Evolutionary conservation across 2,329 filamentous ascomycete species (phyloP).

Genomic region (Dothistroma septosporum): DNA sequence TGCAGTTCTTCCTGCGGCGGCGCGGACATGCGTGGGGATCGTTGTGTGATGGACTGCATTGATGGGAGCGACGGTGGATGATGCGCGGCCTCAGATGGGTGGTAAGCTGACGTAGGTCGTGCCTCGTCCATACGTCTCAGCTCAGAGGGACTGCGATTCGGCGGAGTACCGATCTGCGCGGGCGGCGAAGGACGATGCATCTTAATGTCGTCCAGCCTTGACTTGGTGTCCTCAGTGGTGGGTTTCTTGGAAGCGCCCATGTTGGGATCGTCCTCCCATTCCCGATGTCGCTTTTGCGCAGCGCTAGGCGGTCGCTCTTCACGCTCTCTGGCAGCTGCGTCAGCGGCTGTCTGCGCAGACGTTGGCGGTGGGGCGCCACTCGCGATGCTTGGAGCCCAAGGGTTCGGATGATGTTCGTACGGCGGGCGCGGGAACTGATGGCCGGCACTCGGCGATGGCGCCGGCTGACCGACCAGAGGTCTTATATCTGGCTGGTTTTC

Average conservation of each 20-base stretch:
- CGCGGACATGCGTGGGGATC: constrained; percentile 52
- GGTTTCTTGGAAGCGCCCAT: constrained; percentile 66
- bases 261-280: constrained; percentile 78
- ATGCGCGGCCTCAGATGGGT: constrained; percentile 88
- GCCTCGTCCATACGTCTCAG: constrained; percentile 58
- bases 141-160: constrained; percentile 74
- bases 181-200: constrained; percentile 60
- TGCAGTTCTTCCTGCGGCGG: constrained; percentile 44
- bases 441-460: constrained; percentile 72
- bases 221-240: constrained; percentile 80
- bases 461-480: constrained; percentile 75
- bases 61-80: constrained; percentile 65
- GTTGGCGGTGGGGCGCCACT: constrained; percentile 66
- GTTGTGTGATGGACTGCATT: constrained; percentile 44
- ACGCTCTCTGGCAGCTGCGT: constrained; percentile 61
- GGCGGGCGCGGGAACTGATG: constrained; percentile 70
- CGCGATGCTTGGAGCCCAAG: constrained; percentile 57
- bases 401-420: constrained; percentile 70
- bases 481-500: constrained; percentile 78
- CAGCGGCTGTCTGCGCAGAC: constrained; percentile 54
- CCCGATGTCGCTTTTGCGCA: constrained; percentile 76
- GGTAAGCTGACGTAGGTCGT: constrained; percentile 66
- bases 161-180: constrained; percentile 55
- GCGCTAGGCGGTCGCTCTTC: constrained; percentile 75
- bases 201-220: constrained; percentile 77